These are phyloP conservation scores for Evansstolkia leycettana DNA, from an alignment of 495 filamentous ascomycete species.

Conservation along the genomic window DNA sequence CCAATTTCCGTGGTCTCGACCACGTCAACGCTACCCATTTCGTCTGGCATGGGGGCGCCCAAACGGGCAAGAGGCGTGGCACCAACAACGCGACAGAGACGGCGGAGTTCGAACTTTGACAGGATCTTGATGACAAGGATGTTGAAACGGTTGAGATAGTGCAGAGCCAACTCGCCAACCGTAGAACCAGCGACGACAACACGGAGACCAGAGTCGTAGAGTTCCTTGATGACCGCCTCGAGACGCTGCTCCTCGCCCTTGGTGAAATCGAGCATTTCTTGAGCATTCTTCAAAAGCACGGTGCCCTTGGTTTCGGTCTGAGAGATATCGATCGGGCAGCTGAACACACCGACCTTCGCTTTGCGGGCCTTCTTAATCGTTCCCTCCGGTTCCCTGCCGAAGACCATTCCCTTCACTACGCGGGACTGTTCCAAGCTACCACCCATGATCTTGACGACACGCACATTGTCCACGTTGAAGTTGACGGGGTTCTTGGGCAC, in stretches of 20 bases:
- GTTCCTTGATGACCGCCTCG: slow-evolving; percentile 82
- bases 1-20: slow-evolving; percentile 98
- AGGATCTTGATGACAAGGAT: slow-evolving; percentile 96
- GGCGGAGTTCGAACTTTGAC: slow-evolving; percentile 92
- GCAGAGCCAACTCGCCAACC: slow-evolving; percentile 87
- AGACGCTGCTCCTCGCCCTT: slow-evolving; percentile 92
- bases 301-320: slow-evolving; percentile 99
- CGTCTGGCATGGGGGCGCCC: slow-evolving; percentile 97
- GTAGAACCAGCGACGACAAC: slow-evolving; percentile 86
- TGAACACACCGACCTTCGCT: slow-evolving; percentile 94
- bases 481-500: slow-evolving; percentile 94
- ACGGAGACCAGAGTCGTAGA: slow-evolving; percentile 84
- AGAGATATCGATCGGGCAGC: slow-evolving; percentile 87
- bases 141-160: slow-evolving; percentile 94
- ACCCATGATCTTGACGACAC: slow-evolving; percentile 99
- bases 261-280: slow-evolving; percentile 97
- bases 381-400: slow-evolving; percentile 83
- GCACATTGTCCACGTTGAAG: slow-evolving; percentile 99
- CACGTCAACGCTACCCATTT: slow-evolving; percentile 91
- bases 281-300: slow-evolving; percentile 90
- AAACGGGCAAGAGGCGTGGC: slow-evolving; percentile 90
- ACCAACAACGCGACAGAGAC: slow-evolving; percentile 91
- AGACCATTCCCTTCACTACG: slow-evolving; percentile 98
- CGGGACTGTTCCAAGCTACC: slow-evolving; percentile 84
- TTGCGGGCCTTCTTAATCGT: slow-evolving; percentile 77